A percentile compares a stretch with the other conserved stretches of the same genome.
phyloP scores from a whole-genome alignment of 2,329 filamentous ascomycete genomes.

The Anisogramma anomala region DNA sequence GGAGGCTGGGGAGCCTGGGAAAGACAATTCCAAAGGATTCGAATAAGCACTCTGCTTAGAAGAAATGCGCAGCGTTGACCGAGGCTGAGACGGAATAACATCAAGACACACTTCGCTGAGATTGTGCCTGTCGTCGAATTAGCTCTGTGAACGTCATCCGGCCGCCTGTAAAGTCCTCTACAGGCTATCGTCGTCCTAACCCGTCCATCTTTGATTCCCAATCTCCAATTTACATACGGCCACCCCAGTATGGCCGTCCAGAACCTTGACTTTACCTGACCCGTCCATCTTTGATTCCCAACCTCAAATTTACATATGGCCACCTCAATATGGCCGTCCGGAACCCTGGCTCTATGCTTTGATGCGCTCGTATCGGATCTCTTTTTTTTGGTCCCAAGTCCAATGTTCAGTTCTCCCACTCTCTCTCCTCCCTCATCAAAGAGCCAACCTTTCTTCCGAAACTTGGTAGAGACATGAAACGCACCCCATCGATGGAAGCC shows the following conservation, averaged over 20 bases:
- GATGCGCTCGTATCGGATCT: slow-evolving; percentile 3
- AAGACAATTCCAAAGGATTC: too few relatives aligned
- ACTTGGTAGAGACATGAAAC: background rate
- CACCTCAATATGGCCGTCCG: slow-evolving; percentile 5
- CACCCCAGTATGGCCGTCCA: slow-evolving; percentile 5
- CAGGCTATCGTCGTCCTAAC: slow-evolving; percentile 7
- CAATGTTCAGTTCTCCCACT: too few relatives aligned
- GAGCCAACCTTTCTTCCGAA: background rate
- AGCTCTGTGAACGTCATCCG: background rate
- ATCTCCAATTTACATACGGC: slow-evolving; percentile 9
- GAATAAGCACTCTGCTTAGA: too few relatives aligned
- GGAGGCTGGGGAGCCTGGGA: background rate
- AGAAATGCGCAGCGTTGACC: too few relatives aligned
- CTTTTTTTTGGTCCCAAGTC: too few relatives aligned
- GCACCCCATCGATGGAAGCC: background rate
- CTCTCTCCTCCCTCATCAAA: background rate
- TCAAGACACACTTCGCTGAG: too few relatives aligned
- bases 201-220: background rate
- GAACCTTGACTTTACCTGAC: background rate
- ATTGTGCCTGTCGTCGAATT: background rate
- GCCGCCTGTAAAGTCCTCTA: slow-evolving; percentile 4
- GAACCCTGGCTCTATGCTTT: slow-evolving; percentile 3
- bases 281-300: background rate
- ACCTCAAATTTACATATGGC: slow-evolving; percentile 10
- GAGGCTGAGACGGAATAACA: too few relatives aligned